A percentile compares a stretch with the other conserved stretches of the same genome.
These are phyloP conservation scores for Chaetomiaceae sp. DNA, from an alignment of 2,329 filamentous ascomycete species.

Conservation along the genomic window DNA sequence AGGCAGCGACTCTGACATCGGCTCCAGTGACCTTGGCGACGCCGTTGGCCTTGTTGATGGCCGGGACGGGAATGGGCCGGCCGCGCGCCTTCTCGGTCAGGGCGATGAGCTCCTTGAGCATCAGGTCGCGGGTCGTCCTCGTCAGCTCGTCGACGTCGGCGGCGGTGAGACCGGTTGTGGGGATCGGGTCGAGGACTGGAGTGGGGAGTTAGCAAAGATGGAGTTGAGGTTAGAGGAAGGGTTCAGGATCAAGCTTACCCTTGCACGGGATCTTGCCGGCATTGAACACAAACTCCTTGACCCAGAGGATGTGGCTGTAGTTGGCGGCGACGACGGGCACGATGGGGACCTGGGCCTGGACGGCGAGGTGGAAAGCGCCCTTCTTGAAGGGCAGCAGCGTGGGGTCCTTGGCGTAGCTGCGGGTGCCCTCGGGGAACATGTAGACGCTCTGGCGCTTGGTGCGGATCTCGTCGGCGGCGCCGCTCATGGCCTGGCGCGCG, in stretches of 20 bases:
- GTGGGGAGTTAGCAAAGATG: constrained; percentile 5
- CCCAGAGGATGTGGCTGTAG: constrained; percentile 67
- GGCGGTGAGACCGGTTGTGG: constrained; percentile 65
- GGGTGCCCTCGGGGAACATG: constrained; percentile 89
- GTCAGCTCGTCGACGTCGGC: constrained; percentile 75
- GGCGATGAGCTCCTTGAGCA: constrained; percentile 62
- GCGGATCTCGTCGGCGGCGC: constrained; percentile 76
- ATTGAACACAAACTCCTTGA: constrained; percentile 61
- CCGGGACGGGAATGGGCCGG: constrained; percentile 28
- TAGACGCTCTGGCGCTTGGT: constrained; percentile 68
- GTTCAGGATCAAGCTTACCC: constrained; percentile 48
- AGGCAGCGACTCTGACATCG: constrained; percentile 26
- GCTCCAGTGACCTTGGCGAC: constrained; percentile 31
- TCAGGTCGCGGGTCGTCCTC: constrained; percentile 62
- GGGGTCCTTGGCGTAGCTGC: constrained; percentile 80
- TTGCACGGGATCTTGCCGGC: constrained; percentile 69
- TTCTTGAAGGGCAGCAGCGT: constrained; percentile 95
- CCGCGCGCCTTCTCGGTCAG: constrained; percentile 50
- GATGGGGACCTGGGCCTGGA: constrained; percentile 90
- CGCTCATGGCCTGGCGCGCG: constrained; percentile 78
- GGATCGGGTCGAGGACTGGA: constrained; percentile 73
- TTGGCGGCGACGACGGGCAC: constrained; percentile 80
- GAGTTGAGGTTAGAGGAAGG: neutral
- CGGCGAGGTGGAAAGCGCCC: constrained; percentile 91
- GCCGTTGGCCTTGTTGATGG: constrained; percentile 25